A percentile compares a stretch with the other conserved stretches of the same genome.
Evolutionary conservation across 169 alveolate genomes (phyloP).

Genomic region (Toxoplasma gondii): DNA sequence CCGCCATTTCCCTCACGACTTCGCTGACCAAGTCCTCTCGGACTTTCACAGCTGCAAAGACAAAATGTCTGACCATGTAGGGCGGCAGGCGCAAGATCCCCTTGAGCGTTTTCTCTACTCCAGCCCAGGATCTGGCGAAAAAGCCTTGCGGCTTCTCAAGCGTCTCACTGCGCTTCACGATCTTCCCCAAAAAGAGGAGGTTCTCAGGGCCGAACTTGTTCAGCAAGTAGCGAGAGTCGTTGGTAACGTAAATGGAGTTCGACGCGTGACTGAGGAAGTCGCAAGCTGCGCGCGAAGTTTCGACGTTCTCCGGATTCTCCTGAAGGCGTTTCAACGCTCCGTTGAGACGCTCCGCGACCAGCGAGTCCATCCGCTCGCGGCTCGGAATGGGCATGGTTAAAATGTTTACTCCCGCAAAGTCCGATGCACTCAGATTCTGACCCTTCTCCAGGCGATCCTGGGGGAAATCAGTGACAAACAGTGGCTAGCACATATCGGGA

Average conservation of each 20-base stretch:
- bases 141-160: not conserved
- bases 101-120: not conserved
- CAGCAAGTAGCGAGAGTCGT: not conserved
- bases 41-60: not conserved
- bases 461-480: not conserved
- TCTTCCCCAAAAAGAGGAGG: not conserved
- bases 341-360: not conserved
- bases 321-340: not conserved
- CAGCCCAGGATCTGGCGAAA: not conserved
- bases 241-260: not conserved
- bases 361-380: not conserved
- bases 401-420: slow-evolving; percentile 7
- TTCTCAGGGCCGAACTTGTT: not conserved
- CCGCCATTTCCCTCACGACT: not conserved
- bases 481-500: not conserved
- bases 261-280: not conserved
- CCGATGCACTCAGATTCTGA: not conserved
- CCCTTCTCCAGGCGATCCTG: not conserved
- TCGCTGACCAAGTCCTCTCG: not conserved
- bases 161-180: not conserved
- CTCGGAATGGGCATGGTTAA: not conserved
- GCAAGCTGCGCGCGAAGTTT: not conserved
- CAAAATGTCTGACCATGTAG: not conserved
- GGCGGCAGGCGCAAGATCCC: not conserved
- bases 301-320: not conserved